These are phyloP conservation scores for Calvatia gigantea DNA, from an alignment of 768 basidiomycete genomes.

Conservation along the genomic window DNA sequence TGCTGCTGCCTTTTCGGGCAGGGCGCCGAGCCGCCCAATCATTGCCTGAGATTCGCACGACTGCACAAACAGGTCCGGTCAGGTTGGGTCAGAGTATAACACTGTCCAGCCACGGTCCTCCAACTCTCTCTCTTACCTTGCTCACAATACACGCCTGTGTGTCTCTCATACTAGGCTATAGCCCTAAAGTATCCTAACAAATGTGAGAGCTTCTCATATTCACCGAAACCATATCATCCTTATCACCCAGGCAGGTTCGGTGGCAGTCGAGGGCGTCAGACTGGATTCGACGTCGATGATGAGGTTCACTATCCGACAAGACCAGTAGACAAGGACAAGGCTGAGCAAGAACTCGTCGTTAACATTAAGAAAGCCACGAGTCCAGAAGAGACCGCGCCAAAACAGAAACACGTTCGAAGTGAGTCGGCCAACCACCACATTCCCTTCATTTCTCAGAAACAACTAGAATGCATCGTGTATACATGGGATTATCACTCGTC, in stretches of 20 bases:
- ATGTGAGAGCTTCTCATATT: slow-evolving; percentile 1
- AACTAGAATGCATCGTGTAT: slow-evolving; percentile 93
- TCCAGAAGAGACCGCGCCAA: slow-evolving; percentile 93
- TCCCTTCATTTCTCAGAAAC: slow-evolving; percentile 15
- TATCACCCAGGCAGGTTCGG: slow-evolving; percentile 32
- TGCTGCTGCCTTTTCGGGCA: background rate
- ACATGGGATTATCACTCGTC: slow-evolving; percentile 99
- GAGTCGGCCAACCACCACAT: slow-evolving; percentile 27
- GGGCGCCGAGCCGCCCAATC: background rate
- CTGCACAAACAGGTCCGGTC: slow-evolving; percentile 3
- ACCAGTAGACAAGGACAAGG: slow-evolving; percentile 98
- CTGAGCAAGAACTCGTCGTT: slow-evolving; percentile 87
- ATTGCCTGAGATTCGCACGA: slow-evolving; percentile 1
- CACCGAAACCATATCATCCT: background rate
- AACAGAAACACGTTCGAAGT: slow-evolving; percentile 99
- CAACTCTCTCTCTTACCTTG: background rate
- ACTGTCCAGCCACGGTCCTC: background rate
- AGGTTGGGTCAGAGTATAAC: background rate
- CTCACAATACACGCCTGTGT: background rate
- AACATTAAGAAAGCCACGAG: slow-evolving; percentile 99
- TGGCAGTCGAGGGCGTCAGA: slow-evolving; percentile 31
- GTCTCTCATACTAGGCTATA: background rate
- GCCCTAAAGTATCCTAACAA: background rate
- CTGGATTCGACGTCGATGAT: slow-evolving; percentile 68
- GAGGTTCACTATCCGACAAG: slow-evolving; percentile 94